Evolutionary conservation across 345 rosid species (phyloP).

Genomic region (Isatis tinctoria): DNA sequence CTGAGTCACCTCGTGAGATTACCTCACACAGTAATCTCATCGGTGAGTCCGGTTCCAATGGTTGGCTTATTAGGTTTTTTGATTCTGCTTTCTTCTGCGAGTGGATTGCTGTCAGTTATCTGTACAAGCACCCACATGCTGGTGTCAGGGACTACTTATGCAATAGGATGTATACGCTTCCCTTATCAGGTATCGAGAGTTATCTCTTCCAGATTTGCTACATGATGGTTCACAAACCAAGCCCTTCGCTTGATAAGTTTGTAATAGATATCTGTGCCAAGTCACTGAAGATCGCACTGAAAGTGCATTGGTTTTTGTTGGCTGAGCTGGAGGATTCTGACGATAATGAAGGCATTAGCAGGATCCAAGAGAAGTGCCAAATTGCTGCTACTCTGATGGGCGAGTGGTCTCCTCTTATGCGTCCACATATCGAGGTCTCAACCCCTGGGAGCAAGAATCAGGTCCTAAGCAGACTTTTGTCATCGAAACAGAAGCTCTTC

Average conservation of each 20-base stretch:
- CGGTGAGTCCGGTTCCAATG: conserved; percentile 84
- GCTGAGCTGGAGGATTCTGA: conserved; percentile 96
- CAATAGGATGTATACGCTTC: conserved; percentile 96
- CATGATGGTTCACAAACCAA: conserved; percentile 94
- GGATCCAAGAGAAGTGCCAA: conserved; percentile 98
- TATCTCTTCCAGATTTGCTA: conserved; percentile 93
- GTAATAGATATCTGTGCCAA: conserved; percentile 84
- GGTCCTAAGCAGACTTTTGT: conserved; percentile 71
- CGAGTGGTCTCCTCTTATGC: conserved; percentile 82
- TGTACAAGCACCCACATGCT: conserved; percentile 89
- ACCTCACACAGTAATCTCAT: conserved; percentile 52
- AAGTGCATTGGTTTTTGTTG: conserved; percentile 98
- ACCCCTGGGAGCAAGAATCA: conserved; percentile 90
- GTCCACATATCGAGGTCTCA: conserved; percentile 45
- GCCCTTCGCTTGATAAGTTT: conserved; percentile 97
- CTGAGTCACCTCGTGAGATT: conserved; percentile 91
- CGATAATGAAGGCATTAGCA: conserved; percentile 91
- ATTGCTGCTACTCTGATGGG: conserved; percentile 96
- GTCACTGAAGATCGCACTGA: conserved; percentile 81
- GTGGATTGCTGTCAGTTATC: conserved; percentile 99
- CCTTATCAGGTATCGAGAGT: conserved; percentile 85
- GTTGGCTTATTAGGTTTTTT: conserved; percentile 98
- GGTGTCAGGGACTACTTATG: conserved; percentile 97
- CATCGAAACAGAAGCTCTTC: conserved; percentile 85
- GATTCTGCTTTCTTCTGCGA: conserved; percentile 98